Evolutionary conservation across 352 stramenopile genomes (phyloP).

Genomic region (Globisporangium barbulae): DNA sequence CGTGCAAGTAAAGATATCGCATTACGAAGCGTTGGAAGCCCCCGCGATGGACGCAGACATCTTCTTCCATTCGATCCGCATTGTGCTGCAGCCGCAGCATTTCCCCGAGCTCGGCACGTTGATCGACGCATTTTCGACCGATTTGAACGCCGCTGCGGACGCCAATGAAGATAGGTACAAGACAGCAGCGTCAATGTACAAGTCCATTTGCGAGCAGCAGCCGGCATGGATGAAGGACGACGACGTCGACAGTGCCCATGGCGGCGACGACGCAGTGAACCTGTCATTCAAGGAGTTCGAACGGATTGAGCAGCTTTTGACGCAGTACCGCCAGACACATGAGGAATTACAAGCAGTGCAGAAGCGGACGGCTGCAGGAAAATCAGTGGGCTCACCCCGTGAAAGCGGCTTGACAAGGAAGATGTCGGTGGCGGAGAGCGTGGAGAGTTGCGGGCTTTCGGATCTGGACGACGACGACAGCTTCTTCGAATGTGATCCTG

Average conservation of each 20-base stretch:
- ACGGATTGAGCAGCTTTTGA: conserved; percentile 77
- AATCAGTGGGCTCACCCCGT: conserved; percentile 8
- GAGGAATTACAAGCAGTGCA: conserved; percentile 47
- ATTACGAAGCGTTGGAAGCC: conserved; percentile 71
- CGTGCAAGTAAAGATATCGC: conserved; percentile 79
- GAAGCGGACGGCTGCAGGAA: conserved; percentile 7
- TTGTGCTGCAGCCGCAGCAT: conserved; percentile 80
- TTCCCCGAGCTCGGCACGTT: conserved; percentile 70
- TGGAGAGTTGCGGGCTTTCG: conserved; percentile 77
- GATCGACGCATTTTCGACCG: conserved; percentile 57
- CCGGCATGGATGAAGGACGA: conserved; percentile 61
- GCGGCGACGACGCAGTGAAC: conserved; percentile 30
- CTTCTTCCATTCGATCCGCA: conserved; percentile 78
- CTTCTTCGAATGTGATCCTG: conserved; percentile 84
- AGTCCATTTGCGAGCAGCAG: conserved; percentile 67
- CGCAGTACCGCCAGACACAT: conserved; percentile 77
- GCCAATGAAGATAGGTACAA: conserved; percentile 22
- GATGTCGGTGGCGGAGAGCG: conserved; percentile 68
- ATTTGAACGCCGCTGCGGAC: conserved; percentile 10
- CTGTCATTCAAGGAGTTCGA: conserved; percentile 82
- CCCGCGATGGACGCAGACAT: conserved; percentile 74
- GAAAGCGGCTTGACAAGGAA: conserved; percentile 29
- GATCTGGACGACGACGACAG: conserved; percentile 82
- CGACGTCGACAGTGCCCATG: conserved; percentile 23
- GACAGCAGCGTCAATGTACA: conserved; percentile 54